A percentile compares a stretch with the other conserved stretches of the same genome.
Evolutionary conservation across 2,329 filamentous ascomycete species (phyloP).

Genomic region (Boeremia lycopersici): DNA sequence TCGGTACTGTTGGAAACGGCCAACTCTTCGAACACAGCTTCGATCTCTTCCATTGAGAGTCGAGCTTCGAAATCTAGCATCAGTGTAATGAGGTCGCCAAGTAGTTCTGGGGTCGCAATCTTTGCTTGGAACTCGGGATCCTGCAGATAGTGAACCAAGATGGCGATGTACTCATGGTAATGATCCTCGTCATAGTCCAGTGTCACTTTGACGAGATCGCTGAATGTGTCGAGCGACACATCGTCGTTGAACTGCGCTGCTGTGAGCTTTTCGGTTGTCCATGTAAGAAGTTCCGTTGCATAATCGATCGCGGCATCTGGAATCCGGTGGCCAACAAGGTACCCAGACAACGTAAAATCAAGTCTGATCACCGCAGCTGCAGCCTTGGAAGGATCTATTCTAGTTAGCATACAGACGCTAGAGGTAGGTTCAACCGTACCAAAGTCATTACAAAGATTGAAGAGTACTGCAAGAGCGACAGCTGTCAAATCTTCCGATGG

Average conservation of each 20-base stretch:
- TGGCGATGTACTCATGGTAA: constrained; percentile 40
- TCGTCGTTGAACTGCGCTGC: constrained; percentile 40
- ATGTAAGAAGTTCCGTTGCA: constrained; percentile 42
- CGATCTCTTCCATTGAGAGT: constrained; percentile 33
- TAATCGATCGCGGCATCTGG: constrained; percentile 42
- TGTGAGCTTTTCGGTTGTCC: constrained; percentile 45
- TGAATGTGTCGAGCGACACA: constrained; percentile 36
- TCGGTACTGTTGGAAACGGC: constrained; percentile 32
- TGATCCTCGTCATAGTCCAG: constrained; percentile 44
- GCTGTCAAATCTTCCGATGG: constrained; percentile 27
- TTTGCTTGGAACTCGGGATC: constrained; percentile 43
- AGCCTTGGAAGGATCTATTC: constrained; percentile 42
- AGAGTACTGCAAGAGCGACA: constrained; percentile 49
- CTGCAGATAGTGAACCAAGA: constrained; percentile 44
- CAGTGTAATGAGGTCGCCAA: constrained; percentile 38
- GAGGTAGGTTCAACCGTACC: constrained; percentile 26
- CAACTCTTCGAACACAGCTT: constrained; percentile 38
- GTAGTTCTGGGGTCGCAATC: constrained; percentile 34
- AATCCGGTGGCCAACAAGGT: constrained; percentile 34
- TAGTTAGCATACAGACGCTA: constrained; percentile 19
- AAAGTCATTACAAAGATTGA: constrained; percentile 53
- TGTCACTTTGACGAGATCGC: constrained; percentile 34
- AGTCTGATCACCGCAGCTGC: constrained; percentile 43
- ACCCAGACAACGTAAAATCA: constrained; percentile 36
- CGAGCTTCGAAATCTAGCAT: constrained; percentile 40